These are phyloP conservation scores for Inga laurina DNA, from an alignment of 306 rosid species.

Conservation along the genomic window DNA sequence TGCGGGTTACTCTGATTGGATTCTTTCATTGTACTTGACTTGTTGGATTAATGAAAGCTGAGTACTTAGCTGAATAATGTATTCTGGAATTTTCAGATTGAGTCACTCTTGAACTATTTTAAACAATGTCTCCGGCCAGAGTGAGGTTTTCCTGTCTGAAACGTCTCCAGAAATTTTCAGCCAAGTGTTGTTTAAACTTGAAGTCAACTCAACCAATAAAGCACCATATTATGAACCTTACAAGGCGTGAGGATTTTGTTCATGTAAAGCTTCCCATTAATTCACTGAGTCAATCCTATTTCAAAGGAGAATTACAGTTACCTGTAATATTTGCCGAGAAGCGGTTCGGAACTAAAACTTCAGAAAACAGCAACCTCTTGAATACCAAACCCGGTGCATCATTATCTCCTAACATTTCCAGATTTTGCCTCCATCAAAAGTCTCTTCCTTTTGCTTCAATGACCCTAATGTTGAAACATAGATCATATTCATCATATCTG, in stretches of 20 bases:
- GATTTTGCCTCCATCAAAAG: conserved; percentile 19
- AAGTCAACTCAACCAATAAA: conserved; percentile 27
- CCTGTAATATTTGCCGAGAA: conserved; percentile 7
- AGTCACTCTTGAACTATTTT: background rate
- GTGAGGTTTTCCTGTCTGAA: conserved; percentile 46
- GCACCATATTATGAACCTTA: conserved; percentile 30
- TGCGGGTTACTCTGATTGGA: too few species aligned
- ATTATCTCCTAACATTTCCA: conserved; percentile 34
- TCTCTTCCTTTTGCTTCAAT: conserved; percentile 39
- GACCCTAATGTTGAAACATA: background rate
- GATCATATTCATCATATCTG: background rate
- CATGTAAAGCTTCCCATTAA: conserved; percentile 35
- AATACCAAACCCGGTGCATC: conserved; percentile 32
- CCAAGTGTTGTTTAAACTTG: conserved; percentile 28
- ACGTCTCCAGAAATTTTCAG: conserved; percentile 39
- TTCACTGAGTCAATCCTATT: conserved; percentile 25
- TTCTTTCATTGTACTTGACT: conserved; percentile 8
- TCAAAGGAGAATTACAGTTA: conserved; percentile 29
- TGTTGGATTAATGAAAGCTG: conserved; percentile 12
- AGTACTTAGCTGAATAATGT: conserved; percentile 5
- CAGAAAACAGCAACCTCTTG: conserved; percentile 24
- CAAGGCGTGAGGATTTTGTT: conserved; percentile 17
- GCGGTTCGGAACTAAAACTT: conserved; percentile 23
- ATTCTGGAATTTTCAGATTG: conserved; percentile 48
- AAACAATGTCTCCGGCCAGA: conserved; percentile 20